Percentiles rank a stretch among this genome's conserved stretches.
Conservation (phyloP, 306 rosid genomes). For the Fragaria ananassa region DNA sequence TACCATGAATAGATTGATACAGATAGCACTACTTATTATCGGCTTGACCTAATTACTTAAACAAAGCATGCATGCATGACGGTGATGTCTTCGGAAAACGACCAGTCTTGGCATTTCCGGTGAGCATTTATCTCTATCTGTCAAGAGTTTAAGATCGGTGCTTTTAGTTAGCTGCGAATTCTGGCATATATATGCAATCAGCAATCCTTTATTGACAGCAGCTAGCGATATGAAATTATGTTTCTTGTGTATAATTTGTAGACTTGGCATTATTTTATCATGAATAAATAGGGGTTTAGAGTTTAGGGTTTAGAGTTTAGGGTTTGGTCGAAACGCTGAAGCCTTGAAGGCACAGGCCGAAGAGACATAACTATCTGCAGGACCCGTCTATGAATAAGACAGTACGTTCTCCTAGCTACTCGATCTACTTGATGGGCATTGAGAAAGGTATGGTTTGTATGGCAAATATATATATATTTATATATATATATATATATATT, state of each 20-base stretch:
- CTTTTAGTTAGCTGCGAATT: conserved; percentile 8
- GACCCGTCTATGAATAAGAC: neutral
- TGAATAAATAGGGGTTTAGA: neutral
- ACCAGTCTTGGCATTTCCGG: conserved; percentile 1
- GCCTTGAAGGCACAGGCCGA: neutral
- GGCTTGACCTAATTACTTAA: neutral
- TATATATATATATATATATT: too few species aligned
- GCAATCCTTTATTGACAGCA: neutral
- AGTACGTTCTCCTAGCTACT: neutral
- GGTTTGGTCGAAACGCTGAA: neutral
- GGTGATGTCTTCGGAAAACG: neutral
- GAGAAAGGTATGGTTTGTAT: neutral
- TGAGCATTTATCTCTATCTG: conserved; percentile 17
- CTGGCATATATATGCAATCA: neutral
- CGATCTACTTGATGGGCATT: neutral
- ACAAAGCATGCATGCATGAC: neutral
- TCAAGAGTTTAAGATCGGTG: neutral
- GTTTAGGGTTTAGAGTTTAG: neutral
- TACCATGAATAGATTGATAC: neutral
- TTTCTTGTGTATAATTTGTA: neutral
- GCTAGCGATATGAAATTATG: neutral
- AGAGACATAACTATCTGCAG: neutral
- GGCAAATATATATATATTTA: neutral
- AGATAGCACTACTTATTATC: neutral
- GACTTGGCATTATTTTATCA: neutral